Conservation (phyloP, 495 filamentous ascomycete genomes). For the Podospora fimiseda region DNA sequence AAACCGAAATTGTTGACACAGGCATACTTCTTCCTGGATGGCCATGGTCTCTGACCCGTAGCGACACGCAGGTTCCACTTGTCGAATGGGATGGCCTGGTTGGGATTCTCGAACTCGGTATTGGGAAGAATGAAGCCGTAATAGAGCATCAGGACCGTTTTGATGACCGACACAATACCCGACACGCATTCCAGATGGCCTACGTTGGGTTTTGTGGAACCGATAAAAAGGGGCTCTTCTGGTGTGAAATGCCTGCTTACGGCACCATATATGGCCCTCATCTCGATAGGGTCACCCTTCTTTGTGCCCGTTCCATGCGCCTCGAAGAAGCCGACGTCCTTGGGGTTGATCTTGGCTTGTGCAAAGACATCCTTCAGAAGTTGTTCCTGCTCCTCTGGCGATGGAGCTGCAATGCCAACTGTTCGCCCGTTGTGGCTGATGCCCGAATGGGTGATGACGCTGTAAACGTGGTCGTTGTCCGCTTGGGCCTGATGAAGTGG, state of each 20-base stretch:
- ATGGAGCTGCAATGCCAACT: constrained; percentile 50
- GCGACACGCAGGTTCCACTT: constrained; percentile 34
- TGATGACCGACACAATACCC: constrained; percentile 54
- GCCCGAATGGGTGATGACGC: constrained; percentile 47
- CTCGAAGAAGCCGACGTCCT: constrained; percentile 43
- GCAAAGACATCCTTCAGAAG: constrained; percentile 39
- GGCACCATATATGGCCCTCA: constrained; percentile 46
- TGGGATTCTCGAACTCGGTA: constrained; percentile 42
- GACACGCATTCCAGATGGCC: constrained; percentile 54
- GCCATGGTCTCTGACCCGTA: constrained; percentile 27
- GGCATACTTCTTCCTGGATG: constrained; percentile 32
- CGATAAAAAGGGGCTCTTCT: constrained; percentile 44
- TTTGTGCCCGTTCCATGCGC: constrained; percentile 56
- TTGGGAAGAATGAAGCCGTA: constrained; percentile 47
- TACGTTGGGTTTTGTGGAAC: constrained; percentile 55
- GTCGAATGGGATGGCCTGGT: constrained; percentile 41
- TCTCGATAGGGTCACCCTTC: constrained; percentile 57
- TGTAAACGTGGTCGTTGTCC: constrained; percentile 50
- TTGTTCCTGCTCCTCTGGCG: constrained; percentile 43
- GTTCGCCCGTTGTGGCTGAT: constrained; percentile 52
- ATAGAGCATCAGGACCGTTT: constrained; percentile 53
- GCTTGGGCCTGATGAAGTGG: constrained; percentile 43
- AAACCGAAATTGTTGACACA: constrained; percentile 48
- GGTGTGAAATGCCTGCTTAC: constrained; percentile 32
- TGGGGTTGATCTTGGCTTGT: constrained; percentile 34